Evolutionary conservation across 2,329 filamentous ascomycete species (phyloP), one percentile per base, ranked within the genome.

Genomic region (Aspergillus candidus): DNA sequence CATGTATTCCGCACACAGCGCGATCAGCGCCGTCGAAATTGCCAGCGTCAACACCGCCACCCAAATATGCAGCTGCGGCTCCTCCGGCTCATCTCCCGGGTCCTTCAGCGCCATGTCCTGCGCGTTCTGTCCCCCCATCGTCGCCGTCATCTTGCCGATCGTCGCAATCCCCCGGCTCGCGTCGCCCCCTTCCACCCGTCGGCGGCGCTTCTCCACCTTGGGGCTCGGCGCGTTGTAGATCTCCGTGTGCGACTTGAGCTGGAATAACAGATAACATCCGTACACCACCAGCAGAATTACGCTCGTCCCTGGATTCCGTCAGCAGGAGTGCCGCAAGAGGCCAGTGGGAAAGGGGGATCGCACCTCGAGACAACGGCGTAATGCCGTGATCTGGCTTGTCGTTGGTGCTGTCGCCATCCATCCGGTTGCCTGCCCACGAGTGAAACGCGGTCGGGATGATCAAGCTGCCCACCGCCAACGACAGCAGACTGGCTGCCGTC

Each of bases 371-470:
- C n/a, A 67, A 46, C 3, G 55, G 52, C 1, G 60, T 60, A 22
- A 64, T 52, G 13, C 54, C 56, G 6, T 27, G 22, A 27, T 27
- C 22, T 3, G 6, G 22, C 22, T 2, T 8, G 22, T 27, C 22
- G 22, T 27, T 27, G 22, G 22, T 6, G 11, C 35, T 43, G 17
- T 48, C 47, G n/a, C 62, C 22, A 27, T 27, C 22, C 22, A 27
- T 27, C 5, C 22, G 22, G 22, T 27, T 27, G 10, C 62, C 53
- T 31, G 73, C 72, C 69, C 71, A 82, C 27, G 73, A 70, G 50
- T 86, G 78, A 62, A 94, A 95, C 4, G 91, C 88, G 5, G 89
- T 94, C 0, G 91, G 91, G 18, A 96, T 88, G 53, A 96, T 91
- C 54, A 95, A 74, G 57, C 82, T 84, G 39, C 83, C 84, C 32